phyloP scores from a whole-genome alignment of 352 stramenopile genomes.

The Globisporangium camurandrum region DNA sequence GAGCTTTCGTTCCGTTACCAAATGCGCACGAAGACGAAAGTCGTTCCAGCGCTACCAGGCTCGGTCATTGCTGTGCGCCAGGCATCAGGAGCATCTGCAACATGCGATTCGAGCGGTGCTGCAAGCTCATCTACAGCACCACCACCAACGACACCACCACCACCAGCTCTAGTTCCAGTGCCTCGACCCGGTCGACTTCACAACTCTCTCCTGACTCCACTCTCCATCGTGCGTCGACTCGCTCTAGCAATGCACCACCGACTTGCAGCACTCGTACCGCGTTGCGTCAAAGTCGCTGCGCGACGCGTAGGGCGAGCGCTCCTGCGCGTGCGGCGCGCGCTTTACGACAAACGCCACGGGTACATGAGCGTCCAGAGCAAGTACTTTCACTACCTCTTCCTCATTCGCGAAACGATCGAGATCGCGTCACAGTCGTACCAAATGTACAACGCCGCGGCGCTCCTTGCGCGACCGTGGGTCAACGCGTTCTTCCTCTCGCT shows the following conservation, averaged over 20 bases:
- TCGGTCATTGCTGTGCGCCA: slow-evolving; percentile 5
- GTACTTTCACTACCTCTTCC: slow-evolving; percentile 15
- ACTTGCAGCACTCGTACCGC: background rate
- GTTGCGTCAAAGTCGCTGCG: background rate
- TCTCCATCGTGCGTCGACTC: background rate
- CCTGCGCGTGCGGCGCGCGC: slow-evolving; percentile 2
- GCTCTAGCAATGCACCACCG: background rate
- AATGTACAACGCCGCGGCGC: slow-evolving; percentile 11
- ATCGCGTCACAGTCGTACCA: slow-evolving; percentile 17
- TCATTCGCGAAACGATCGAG: slow-evolving; percentile 15
- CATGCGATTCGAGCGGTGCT: background rate
- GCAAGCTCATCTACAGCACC: background rate
- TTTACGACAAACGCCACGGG: slow-evolving; percentile 12
- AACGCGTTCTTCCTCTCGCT: slow-evolving; percentile 14
- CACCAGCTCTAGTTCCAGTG: background rate
- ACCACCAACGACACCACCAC: background rate
- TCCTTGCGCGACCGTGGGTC: slow-evolving; percentile 14
- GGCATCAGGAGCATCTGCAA: too few species aligned
- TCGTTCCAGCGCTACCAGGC: slow-evolving; percentile 5
- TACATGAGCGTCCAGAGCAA: slow-evolving; percentile 15
- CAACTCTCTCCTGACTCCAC: background rate
- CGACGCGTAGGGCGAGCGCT: background rate
- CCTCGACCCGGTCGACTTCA: background rate
- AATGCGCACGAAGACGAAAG: slow-evolving; percentile 5
- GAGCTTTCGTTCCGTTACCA: slow-evolving; percentile 19